Percentiles rank a stretch among this genome's conserved stretches.
These are phyloP conservation scores for Diversispora eburnea DNA, from an alignment of 192 early-diverging fungal species.

Conservation along the genomic window DNA sequence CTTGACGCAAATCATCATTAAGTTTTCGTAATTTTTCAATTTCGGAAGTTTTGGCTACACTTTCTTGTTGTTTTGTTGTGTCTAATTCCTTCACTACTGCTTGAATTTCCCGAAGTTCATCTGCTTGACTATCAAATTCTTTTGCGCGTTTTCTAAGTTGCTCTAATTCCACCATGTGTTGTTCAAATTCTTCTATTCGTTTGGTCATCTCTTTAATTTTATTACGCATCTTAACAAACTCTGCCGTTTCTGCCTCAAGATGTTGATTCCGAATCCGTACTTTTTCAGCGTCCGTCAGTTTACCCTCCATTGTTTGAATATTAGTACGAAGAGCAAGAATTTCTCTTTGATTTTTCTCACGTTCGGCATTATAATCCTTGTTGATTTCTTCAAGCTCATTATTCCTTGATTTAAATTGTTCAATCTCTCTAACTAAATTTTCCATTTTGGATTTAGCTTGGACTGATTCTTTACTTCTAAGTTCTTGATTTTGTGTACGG, in stretches of 20 bases:
- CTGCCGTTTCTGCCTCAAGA: neutral
- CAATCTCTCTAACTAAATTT: neutral
- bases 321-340: neutral
- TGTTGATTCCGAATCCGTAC: neutral
- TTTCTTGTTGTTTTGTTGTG: neutral
- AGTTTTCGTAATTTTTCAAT: neutral
- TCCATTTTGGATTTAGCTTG: neutral
- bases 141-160: neutral
- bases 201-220: too few relatives aligned
- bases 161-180: too few relatives aligned
- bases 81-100: neutral
- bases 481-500: neutral
- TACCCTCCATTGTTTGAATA: too few relatives aligned
- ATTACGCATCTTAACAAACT: neutral
- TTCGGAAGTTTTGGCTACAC: neutral
- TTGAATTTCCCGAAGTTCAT: neutral
- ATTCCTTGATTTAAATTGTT: neutral
- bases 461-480: neutral
- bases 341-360: neutral
- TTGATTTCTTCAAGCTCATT: neutral
- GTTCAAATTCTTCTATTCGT: too few relatives aligned
- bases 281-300: neutral
- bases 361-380: neutral
- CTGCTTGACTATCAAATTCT: neutral
- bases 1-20: neutral